Evolutionary conservation across 164 flowering plant genomes (phyloP), one percentile per base, ranked within the genome.

Genomic region (Warburgia ugandensis): DNA sequence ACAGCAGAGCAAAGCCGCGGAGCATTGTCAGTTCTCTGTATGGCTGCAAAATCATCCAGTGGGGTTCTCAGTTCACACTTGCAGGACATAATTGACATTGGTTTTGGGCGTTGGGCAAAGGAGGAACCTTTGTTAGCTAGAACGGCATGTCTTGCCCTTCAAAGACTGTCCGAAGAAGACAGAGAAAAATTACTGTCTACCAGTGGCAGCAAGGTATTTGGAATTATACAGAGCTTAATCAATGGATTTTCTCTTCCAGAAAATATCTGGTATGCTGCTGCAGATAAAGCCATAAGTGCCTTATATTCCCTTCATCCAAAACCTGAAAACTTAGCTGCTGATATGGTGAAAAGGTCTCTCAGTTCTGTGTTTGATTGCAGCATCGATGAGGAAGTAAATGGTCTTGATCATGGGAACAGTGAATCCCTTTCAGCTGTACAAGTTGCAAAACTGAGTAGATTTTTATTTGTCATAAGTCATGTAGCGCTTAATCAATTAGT

Each of bases 41-140:
- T 88, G 97, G 94, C 94, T 4, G 95, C 97, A 59, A 94, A 88
- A 73, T 76, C 81, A 36, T 80, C 89, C 33, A 19, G 73, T 48
- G 67, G 54, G 35, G 47, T 88, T 62, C 78, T 94, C 46, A 68
- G 89, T 55, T 77, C 83, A 49, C 97, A 84, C 59, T 37, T 88
- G 63, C 95, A 82, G 63, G 96, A 88, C 53, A 78, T 88, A 32
- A 69, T 94, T 58, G 97, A 88, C 55, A 89, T 94, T 62, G 99
- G 99, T 30, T 94, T 94, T 77, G 99, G 99, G 29, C 85, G 90
- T 23, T 88, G 99, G 99, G 86, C 99, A 26, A 86, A 80, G 64
- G 76, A 79, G 54, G 99, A 94, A 6, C 97, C 94, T 58, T 66
- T 88, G 65, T 91, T 94, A 52, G 97, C 97, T 22, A 77, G 92